These are phyloP conservation scores for Aurinia saxatilis DNA, from an alignment of 345 rosid genomes.

Conservation along the genomic window DNA sequence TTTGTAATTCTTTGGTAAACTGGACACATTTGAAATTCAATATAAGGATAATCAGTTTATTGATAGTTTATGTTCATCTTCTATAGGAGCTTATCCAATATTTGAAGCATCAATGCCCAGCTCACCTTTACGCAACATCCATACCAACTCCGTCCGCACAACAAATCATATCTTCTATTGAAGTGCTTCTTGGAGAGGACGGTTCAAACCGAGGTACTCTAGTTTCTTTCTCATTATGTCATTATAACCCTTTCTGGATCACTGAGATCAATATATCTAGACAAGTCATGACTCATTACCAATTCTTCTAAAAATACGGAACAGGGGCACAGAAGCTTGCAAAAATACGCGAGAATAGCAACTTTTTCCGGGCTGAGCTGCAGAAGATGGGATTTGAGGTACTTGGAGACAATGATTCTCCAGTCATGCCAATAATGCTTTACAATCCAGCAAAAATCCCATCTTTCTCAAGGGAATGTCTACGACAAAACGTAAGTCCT, in stretches of 20 bases:
- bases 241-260: background rate
- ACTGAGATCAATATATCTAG: background rate
- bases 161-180: conserved; percentile 75
- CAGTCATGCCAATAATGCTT: too few relatives aligned
- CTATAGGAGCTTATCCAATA: conserved; percentile 63
- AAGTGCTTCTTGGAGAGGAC: conserved; percentile 83
- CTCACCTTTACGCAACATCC: conserved; percentile 91
- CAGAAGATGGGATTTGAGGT: conserved; percentile 97
- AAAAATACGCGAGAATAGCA: conserved; percentile 82
- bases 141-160: conserved; percentile 86
- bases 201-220: conserved; percentile 77
- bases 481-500: conserved; percentile 52
- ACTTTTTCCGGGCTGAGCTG: conserved; percentile 84
- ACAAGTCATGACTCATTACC: background rate
- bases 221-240: background rate
- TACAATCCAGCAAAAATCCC: conserved; percentile 95
- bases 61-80: background rate
- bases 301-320: background rate
- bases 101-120: conserved; percentile 68
- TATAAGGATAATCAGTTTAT: background rate
- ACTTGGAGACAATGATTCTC: too few relatives aligned
- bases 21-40: background rate
- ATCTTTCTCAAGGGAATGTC: conserved; percentile 85
- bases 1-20: background rate
- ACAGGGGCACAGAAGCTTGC: conserved; percentile 86